Evolutionary conservation across 805 yeast genomes (phyloP), one percentile per base, ranked within the genome.

Genomic region (Hemisphaericaspora nanyangensis): DNA sequence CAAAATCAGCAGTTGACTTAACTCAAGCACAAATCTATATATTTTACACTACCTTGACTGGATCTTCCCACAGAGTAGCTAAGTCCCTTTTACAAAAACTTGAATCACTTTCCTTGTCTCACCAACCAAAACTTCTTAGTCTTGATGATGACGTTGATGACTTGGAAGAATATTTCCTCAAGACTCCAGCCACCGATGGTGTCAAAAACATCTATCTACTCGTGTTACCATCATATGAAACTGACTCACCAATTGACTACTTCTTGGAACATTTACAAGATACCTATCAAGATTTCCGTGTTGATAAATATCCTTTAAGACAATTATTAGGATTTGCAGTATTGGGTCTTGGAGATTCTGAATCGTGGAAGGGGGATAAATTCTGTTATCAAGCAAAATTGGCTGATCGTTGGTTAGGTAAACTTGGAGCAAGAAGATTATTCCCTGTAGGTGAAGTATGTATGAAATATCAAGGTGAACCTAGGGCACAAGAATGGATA

Each of bases 181-280:
- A 74, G 36, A 71, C 79, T 8, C 95, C 95, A 5, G 45, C 46
- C 7, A 48, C 51, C 30, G 55, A 43, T 7, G 53, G 47, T 19
- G 32, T 31, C 22, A 73, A 79, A 39, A 62, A 76, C 29, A 61
- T 87, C 10, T 89, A 87, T 52, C 56, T 90, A 27, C 47, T 89
- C 42, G 86, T 89, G 12, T 67, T 89, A 24, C 97, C 97, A 1
- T 87, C 96, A 0, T 89, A 89, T 55, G 96, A 88, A 48, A 85
- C 90, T 0, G 97, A 89, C 58, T 85, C 95, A 1, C 96, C 97
- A 11, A 72, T 90, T 24, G 97, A 89, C 59, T 90, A 79, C 55
- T 87, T 88, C 58, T 65, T 89, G 40, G 95, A 86, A 51, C 80
- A 85, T 31, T 67, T 89, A 48, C 72, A 77, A 46, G 96, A 89